Percentiles rank a stretch among this genome's conserved stretches.
These are phyloP conservation scores for Meyerozyma carpophila DNA, from an alignment of 1,139 yeast genomes.

Conservation along the genomic window DNA sequence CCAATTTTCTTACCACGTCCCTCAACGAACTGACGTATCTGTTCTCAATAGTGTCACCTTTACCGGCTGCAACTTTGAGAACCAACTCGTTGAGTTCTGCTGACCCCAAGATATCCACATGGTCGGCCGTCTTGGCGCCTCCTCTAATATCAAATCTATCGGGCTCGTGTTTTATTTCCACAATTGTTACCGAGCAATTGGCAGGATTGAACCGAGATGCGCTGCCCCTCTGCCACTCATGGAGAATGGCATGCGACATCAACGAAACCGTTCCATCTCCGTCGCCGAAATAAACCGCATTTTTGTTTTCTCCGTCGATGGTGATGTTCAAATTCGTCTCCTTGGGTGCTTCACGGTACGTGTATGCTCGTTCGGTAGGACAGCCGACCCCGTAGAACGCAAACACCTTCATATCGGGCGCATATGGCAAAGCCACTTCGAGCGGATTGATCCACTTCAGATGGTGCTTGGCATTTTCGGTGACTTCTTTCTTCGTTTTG, in stretches of 20 bases:
- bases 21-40: slow-evolving; percentile 55
- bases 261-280: slow-evolving; percentile 96
- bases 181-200: slow-evolving; percentile 62
- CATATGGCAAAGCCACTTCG: slow-evolving; percentile 85
- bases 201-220: slow-evolving; percentile 79
- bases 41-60: slow-evolving; percentile 61
- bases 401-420: slow-evolving; percentile 85
- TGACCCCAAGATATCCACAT: slow-evolving; percentile 91
- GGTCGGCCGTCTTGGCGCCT: slow-evolving; percentile 97
- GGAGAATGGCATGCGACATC: slow-evolving; percentile 72
- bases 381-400: slow-evolving; percentile 95
- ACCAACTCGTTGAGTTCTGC: slow-evolving; percentile 86
- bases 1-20: slow-evolving; percentile 49
- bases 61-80: slow-evolving; percentile 76
- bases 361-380: slow-evolving; percentile 90
- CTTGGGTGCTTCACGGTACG: slow-evolving; percentile 63
- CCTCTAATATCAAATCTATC: slow-evolving; percentile 92
- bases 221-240: slow-evolving; percentile 73
- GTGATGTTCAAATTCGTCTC: slow-evolving; percentile 55
- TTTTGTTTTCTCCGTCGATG: slow-evolving; percentile 51
- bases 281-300: slow-evolving; percentile 75
- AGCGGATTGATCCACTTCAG: slow-evolving; percentile 89
- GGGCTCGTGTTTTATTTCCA: slow-evolving; percentile 91
- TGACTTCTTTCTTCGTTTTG: slow-evolving; percentile 50
- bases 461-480: slow-evolving; percentile 59